Base-by-base conservation (phyloP, 495 filamentous ascomycete species). In the Talaromyces trachyspermus region DNA sequence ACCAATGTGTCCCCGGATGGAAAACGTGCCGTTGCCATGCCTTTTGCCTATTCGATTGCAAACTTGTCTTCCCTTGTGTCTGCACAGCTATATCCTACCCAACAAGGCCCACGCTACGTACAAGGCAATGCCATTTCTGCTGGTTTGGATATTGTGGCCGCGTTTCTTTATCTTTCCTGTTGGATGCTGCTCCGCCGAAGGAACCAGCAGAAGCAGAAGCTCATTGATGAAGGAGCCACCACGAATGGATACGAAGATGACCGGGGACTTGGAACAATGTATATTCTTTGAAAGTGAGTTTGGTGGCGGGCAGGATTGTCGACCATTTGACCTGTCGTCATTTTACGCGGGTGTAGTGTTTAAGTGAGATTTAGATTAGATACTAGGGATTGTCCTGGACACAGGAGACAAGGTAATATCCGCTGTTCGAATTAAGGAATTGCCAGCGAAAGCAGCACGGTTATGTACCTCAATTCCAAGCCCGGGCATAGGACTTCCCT, bases 71-170 rank as follows among this genome's bases (percentile, higher is more conserved):
- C 9, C 59, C 58, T 3, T 63, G 63, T 5, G 60, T 69, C 14
- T 46, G 67, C 10, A 59, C 65, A 58, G 37, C 46, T 74, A 15
- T 74, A 71, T 49, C 62, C 60, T 22, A 65, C 52, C 15, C 43
- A 56, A 7, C 67, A 74, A 46, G 65, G 56, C 0, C 70, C 69
- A 6, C 62, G 61, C 5, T 74, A 64, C 51, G 59, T 69, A 14
- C 54, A 61, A 15, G 70, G 70, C 15, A 69, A 71, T 52, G 67
- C 66, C 2, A 65, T 72, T 8, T 69, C 66, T 1, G 66, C 70
- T 1, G 66, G 58, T 0, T 68, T 69, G 47, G 60, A 65, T 4
- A 61, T 64, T 5, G 33, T 64, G 1, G 26, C 30, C 59, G 33
- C 10, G 52, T 52, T 12, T 56, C 59, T 10, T 26, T 59, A 20